Percentiles rank a stretch among this genome's conserved stretches.
phyloP scores from a whole-genome alignment of 2,329 filamentous ascomycete species.

The Aspergillus candidus region DNA sequence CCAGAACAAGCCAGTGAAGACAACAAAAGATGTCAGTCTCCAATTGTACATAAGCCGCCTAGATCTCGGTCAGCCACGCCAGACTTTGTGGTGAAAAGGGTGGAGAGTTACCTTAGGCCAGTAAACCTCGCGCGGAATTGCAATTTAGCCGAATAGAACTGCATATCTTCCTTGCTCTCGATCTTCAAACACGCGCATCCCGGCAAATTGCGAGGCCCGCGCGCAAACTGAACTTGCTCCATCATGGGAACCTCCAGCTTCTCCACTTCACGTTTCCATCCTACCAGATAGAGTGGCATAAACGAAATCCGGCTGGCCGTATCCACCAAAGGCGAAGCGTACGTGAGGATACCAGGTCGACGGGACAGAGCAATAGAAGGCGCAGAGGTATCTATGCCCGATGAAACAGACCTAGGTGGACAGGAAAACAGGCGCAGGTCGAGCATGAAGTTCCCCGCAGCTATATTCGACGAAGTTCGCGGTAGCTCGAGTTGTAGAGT shows the following conservation, averaged over 20 bases:
- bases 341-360: constrained; percentile 73
- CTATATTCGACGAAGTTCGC: constrained; percentile 67
- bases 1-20: constrained; percentile 73
- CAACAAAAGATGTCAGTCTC: constrained; percentile 60
- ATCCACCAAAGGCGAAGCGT: constrained; percentile 64
- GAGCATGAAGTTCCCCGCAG: constrained; percentile 91
- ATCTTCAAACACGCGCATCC: constrained; percentile 58
- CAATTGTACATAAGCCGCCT: constrained; percentile 85
- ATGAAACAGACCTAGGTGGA: constrained; percentile 29
- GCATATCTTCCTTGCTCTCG: constrained; percentile 61
- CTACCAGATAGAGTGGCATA: constrained; percentile 64
- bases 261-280: constrained; percentile 58
- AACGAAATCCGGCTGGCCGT: constrained; percentile 55
- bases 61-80: constrained; percentile 14
- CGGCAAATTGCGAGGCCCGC: constrained; percentile 50
- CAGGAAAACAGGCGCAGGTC: constrained; percentile 62
- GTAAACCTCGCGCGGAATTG: constrained; percentile 67
- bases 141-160: constrained; percentile 67
- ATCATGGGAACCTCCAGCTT: constrained; percentile 64
- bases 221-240: constrained; percentile 62
- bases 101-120: constrained; percentile 54
- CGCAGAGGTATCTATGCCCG: constrained; percentile 24
- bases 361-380: constrained; percentile 57
- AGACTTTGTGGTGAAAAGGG: background rate
- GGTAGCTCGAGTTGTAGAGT: constrained; percentile 69